phyloP scores from a whole-genome alignment of 345 rosid species.

The Durio zibethinus region DNA sequence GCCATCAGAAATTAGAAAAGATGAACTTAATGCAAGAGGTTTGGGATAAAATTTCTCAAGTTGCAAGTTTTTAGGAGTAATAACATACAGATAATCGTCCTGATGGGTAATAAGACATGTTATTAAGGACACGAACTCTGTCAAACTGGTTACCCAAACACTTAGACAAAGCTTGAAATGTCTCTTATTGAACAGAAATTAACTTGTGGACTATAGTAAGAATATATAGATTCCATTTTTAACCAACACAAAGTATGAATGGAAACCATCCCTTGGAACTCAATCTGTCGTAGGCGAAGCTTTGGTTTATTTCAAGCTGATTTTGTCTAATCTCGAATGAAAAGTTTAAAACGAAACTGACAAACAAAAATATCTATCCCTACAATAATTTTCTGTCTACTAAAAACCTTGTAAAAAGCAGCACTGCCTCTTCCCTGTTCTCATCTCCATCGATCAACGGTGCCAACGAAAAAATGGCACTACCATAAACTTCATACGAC shows the following conservation, averaged over 20 bases:
- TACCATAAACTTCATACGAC: conserved; percentile 64
- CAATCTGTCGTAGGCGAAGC: neutral
- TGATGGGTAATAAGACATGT: too few species aligned
- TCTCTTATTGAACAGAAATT: neutral
- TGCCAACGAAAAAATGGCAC: conserved; percentile 36
- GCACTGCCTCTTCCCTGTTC: neutral
- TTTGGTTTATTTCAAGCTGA: neutral
- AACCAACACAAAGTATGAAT: too few species aligned
- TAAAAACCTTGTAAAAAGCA: neutral
- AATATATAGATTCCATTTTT: neutral
- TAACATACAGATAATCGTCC: too few species aligned
- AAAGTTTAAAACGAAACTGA: neutral
- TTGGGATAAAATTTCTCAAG: too few species aligned
- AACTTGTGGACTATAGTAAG: neutral
- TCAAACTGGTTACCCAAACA: too few species aligned
- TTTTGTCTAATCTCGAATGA: neutral
- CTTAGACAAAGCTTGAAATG: too few species aligned
- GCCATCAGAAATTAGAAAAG: neutral
- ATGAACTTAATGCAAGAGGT: too few species aligned
- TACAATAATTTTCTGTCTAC: neutral
- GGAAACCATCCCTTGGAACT: too few species aligned
- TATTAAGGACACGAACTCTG: too few species aligned
- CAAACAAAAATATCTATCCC: neutral
- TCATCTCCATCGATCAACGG: neutral
- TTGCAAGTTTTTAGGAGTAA: too few species aligned